Conservation (phyloP, 2,329 filamentous ascomycete genomes). For the Malbranchea cinnamomea region DNA sequence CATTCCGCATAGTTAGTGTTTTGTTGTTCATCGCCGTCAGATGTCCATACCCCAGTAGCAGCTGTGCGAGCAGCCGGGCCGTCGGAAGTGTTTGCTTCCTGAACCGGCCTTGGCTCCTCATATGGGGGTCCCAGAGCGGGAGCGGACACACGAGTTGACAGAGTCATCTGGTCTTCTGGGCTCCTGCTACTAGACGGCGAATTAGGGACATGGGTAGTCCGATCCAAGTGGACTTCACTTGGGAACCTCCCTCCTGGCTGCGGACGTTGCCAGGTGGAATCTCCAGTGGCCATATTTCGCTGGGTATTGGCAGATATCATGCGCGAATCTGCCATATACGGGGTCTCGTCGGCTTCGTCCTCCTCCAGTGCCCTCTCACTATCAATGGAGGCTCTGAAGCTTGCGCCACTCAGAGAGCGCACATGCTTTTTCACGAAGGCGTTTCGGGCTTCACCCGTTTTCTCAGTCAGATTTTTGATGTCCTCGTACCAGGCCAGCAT, state of each 20-base stretch:
- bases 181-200: conserved; percentile 79
- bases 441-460: conserved; percentile 71
- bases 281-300: too few species aligned
- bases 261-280: conserved; percentile 55
- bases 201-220: conserved; percentile 64
- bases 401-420: conserved; percentile 56
- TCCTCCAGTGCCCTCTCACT: conserved; percentile 69
- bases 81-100: neutral
- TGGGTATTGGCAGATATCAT: too few species aligned
- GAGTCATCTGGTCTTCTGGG: too few species aligned
- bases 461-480: conserved; percentile 78
- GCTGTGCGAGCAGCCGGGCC: neutral
- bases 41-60: too few species aligned
- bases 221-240: conserved; percentile 78
- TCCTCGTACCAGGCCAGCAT: conserved; percentile 97
- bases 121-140: neutral
- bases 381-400: conserved; percentile 45
- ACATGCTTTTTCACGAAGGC: conserved; percentile 75
- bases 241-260: conserved; percentile 94
- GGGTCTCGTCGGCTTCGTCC: conserved; percentile 50
- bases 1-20: conserved; percentile 37
- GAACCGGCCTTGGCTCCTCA: neutral
- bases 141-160: neutral
- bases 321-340: conserved; percentile 53
- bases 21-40: conserved; percentile 13